A percentile compares a stretch with the other conserved stretches of the same genome.
These are phyloP conservation scores for Fusarium pseudonygamai DNA, from an alignment of 2,329 filamentous ascomycete genomes.

Conservation along the genomic window DNA sequence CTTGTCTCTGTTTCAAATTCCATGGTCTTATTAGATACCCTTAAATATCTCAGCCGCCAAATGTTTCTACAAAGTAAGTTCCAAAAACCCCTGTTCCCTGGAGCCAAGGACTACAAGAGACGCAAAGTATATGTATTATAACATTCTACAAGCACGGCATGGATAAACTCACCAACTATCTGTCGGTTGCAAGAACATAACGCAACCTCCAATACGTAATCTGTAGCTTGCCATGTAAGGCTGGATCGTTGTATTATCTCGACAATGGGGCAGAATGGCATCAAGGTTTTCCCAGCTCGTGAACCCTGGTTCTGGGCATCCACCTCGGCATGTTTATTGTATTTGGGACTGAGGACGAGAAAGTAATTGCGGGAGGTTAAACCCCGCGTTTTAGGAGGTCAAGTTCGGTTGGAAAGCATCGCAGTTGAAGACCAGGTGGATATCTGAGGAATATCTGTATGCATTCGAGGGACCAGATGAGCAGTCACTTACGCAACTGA, in stretches of 20 bases:
- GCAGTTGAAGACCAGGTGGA: background rate
- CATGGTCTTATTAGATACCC: background rate
- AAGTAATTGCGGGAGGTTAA: slow-evolving; percentile 4
- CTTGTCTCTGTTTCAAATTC: background rate
- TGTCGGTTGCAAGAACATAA: background rate
- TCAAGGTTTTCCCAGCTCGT: slow-evolving; percentile 33
- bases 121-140: background rate
- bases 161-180: background rate
- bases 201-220: background rate
- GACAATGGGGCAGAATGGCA: slow-evolving; percentile 20
- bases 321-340: slow-evolving; percentile 5
- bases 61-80: background rate
- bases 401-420: background rate
- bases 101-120: background rate
- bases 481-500: background rate
- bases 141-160: background rate
- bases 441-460: background rate
- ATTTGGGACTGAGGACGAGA: background rate
- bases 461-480: background rate
- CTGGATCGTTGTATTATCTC: background rate
- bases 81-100: background rate
- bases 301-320: slow-evolving; percentile 25
- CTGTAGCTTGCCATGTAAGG: background rate
- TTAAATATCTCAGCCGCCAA: background rate
- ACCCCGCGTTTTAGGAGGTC: slow-evolving; percentile 26